These are phyloP conservation scores for Boletellus emodensis DNA, from an alignment of 768 basidiomycete genomes.

Conservation along the genomic window DNA sequence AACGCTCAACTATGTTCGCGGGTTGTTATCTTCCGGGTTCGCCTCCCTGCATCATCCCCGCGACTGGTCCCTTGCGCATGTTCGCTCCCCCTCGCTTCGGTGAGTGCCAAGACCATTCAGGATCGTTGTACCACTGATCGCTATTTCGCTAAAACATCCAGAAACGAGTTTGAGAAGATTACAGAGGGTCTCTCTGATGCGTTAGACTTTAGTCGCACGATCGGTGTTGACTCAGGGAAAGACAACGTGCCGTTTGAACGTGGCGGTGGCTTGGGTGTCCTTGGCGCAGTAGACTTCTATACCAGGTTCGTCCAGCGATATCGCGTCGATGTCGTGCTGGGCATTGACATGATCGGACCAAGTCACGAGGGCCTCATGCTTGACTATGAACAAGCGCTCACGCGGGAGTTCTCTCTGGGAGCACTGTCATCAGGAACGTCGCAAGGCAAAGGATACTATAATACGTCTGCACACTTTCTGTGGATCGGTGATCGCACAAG, in stretches of 20 bases:
- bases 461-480: slow-evolving; percentile 89
- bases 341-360: slow-evolving; percentile 1
- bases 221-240: slow-evolving; percentile 62
- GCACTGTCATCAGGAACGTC: slow-evolving; percentile 10
- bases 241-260: slow-evolving; percentile 55
- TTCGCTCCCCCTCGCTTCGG: slow-evolving; percentile 76
- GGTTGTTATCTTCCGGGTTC: slow-evolving; percentile 87
- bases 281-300: slow-evolving; percentile 92
- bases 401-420: slow-evolving; percentile 57
- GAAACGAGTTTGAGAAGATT: slow-evolving; percentile 81
- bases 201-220: slow-evolving; percentile 87
- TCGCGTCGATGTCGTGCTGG: not conserved
- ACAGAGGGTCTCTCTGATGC: slow-evolving; percentile 84
- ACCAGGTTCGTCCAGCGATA: slow-evolving; percentile 55
- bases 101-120: slow-evolving; percentile 29
- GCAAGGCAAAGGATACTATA: slow-evolving; percentile 59
- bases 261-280: slow-evolving; percentile 64
- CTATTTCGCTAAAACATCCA: slow-evolving; percentile 25
- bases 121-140: slow-evolving; percentile 12
- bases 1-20: slow-evolving; percentile 89
- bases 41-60: slow-evolving; percentile 88
- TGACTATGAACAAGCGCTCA: slow-evolving; percentile 88
- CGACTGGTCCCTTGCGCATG: slow-evolving; percentile 90
- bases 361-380: slow-evolving; percentile 94
- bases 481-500: slow-evolving; percentile 98